A percentile compares a stretch with the other conserved stretches of the same genome.
These are phyloP conservation scores for Apiotrichum sp. DNA, from an alignment of 1,284 basidiomycete species.

Conservation along the genomic window DNA sequence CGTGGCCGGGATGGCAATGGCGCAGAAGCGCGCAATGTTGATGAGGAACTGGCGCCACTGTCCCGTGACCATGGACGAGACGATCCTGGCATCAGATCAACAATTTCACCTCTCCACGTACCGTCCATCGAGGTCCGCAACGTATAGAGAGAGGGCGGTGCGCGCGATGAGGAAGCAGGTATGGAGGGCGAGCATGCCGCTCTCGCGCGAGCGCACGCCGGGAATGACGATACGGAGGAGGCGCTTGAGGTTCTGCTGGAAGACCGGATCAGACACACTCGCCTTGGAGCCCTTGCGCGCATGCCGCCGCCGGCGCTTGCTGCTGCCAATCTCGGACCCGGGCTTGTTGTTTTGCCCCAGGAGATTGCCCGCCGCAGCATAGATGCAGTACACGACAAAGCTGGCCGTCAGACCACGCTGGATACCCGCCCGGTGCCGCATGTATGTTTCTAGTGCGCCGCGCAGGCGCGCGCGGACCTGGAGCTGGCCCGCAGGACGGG, in stretches of 20 bases:
- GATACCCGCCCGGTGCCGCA: constrained; percentile 59
- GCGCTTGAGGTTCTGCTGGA: constrained; percentile 71
- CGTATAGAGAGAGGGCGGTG: constrained; percentile 89
- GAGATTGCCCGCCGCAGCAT: constrained; percentile 26
- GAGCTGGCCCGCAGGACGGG: neutral
- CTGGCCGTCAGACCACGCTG: constrained; percentile 58
- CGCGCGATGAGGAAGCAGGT: constrained; percentile 79
- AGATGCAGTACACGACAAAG: constrained; percentile 42
- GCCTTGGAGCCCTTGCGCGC: constrained; percentile 5
- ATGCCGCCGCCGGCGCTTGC: constrained; percentile 11
- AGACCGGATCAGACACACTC: constrained; percentile 61
- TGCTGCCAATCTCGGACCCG: constrained; percentile 10
- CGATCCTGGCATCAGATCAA: constrained; percentile 58
- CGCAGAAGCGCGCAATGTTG: constrained; percentile 83
- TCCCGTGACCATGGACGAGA: constrained; percentile 88
- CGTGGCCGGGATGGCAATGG: constrained; percentile 90
- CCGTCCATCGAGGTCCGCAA: constrained; percentile 85
- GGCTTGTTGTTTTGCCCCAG: constrained; percentile 21
- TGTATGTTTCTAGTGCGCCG: constrained; percentile 49
- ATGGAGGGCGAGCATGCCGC: constrained; percentile 77
- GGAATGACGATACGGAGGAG: constrained; percentile 89
- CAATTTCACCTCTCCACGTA: constrained; percentile 48
- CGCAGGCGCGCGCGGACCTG: constrained; percentile 7
- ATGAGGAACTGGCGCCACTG: constrained; percentile 71
- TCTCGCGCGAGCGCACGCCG: constrained; percentile 74